A percentile compares a stretch with the other conserved stretches of the same genome.
phyloP scores from a whole-genome alignment of 257 asterid species.

The Primulina tabacum region DNA sequence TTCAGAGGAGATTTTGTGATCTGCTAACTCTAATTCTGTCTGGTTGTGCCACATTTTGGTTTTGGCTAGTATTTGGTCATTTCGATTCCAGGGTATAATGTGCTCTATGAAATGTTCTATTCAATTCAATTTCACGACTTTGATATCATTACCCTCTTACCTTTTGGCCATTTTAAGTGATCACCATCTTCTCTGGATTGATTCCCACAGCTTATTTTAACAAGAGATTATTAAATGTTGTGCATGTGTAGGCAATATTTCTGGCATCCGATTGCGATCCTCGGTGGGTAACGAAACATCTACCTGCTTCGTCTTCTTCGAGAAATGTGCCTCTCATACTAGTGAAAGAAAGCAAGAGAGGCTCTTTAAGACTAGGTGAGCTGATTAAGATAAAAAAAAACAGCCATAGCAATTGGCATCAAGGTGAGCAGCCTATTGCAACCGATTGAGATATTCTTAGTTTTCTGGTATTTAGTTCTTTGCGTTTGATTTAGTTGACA shows the following conservation, averaged over 20 bases:
- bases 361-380: slow-evolving; percentile 77
- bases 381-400: slow-evolving; percentile 67
- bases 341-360: slow-evolving; percentile 61
- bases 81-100: too few relatives aligned
- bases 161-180: too few relatives aligned
- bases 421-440: slow-evolving; percentile 41
- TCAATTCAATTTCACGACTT: too few relatives aligned
- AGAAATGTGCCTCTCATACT: slow-evolving; percentile 72
- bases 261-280: slow-evolving; percentile 82
- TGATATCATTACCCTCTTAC: too few relatives aligned
- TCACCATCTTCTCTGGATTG: too few relatives aligned
- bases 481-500: too few relatives aligned
- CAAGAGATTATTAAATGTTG: neutral
- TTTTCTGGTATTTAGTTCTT: neutral
- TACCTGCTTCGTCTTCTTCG: too few relatives aligned
- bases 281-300: slow-evolving; percentile 72
- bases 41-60: neutral
- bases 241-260: slow-evolving; percentile 53
- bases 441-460: neutral
- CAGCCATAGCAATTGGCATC: slow-evolving; percentile 76
- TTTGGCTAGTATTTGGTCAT: too few relatives aligned
- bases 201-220: too few relatives aligned
- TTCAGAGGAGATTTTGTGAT: neutral
- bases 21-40: slow-evolving; percentile 3
- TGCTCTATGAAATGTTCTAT: too few relatives aligned